Evolutionary conservation across 768 basidiomycete species (phyloP).

Genomic region (Leccinum ochraceum): DNA sequence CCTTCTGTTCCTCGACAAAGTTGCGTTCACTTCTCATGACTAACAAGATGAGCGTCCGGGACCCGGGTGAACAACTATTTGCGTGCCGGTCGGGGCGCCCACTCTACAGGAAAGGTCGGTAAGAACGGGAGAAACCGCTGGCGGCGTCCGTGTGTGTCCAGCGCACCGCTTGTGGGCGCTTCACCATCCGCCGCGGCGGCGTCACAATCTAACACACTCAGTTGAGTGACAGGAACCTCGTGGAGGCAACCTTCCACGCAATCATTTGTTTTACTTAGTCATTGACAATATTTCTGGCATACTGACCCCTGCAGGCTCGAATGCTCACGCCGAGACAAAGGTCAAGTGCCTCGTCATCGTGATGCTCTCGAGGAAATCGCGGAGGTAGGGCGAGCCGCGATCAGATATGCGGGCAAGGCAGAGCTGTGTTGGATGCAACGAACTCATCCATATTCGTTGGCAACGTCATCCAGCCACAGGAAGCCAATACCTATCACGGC

Average conservation of each 20-base stretch:
- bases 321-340: background rate
- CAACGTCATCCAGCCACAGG: background rate
- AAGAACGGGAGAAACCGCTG: background rate
- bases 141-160: too few species aligned
- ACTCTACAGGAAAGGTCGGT: background rate
- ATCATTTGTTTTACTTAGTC: slow-evolving; percentile 1
- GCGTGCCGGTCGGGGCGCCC: background rate
- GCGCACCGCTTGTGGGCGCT: background rate
- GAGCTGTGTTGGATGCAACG: background rate
- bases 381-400: background rate
- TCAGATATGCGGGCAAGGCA: background rate
- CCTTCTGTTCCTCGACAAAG: background rate
- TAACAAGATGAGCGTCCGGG: background rate
- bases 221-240: background rate
- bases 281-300: background rate
- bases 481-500: background rate
- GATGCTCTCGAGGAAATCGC: background rate
- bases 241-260: background rate
- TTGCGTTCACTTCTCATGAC: background rate
- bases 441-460: background rate
- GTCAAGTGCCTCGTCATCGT: background rate
- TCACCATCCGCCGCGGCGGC: background rate
- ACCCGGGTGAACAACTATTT: background rate
- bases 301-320: background rate
- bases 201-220: background rate